Evolutionary conservation across 1,284 basidiomycete genomes (phyloP).

Genomic region (Phenoliferia sp.): DNA sequence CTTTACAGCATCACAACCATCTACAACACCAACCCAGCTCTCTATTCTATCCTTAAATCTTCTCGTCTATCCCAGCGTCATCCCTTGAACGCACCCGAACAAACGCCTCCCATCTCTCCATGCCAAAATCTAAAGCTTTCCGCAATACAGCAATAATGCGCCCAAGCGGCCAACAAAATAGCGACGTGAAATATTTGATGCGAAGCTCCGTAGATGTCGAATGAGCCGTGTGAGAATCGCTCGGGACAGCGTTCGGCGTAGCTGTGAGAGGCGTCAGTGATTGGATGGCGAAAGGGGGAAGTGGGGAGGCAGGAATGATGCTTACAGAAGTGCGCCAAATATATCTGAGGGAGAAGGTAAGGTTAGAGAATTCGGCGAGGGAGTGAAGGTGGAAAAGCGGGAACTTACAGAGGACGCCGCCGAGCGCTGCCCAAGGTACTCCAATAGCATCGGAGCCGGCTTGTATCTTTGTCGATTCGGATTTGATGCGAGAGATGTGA

Average conservation of each 20-base stretch:
- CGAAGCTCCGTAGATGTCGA: constrained; percentile 26
- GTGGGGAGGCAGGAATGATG: neutral
- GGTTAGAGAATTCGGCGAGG: neutral
- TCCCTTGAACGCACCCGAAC: too few relatives aligned
- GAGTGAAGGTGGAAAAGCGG: too few relatives aligned
- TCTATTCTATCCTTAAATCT: too few relatives aligned
- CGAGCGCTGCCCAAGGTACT: constrained; percentile 27
- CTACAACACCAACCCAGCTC: too few relatives aligned
- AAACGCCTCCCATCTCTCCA: neutral
- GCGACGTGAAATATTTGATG: constrained; percentile 37
- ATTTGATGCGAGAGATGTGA: too few relatives aligned
- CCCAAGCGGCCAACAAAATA: constrained; percentile 22
- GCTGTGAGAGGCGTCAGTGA: neutral
- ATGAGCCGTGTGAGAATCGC: constrained; percentile 25
- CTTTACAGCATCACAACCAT: too few relatives aligned
- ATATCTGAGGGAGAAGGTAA: constrained; percentile 27
- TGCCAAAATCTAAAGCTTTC: constrained; percentile 15
- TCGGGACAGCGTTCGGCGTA: constrained; percentile 36
- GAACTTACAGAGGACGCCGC: constrained; percentile 28
- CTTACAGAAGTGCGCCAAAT: constrained; percentile 17
- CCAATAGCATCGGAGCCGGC: constrained; percentile 16
- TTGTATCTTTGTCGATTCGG: constrained; percentile 1
- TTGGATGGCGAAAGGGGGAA: neutral
- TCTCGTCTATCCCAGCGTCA: too few relatives aligned
- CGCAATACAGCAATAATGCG: constrained; percentile 12